Evolutionary conservation across 345 rosid genomes (phyloP), one percentile per base, ranked within the genome.

Genomic region (Dipteronia sinensis): DNA sequence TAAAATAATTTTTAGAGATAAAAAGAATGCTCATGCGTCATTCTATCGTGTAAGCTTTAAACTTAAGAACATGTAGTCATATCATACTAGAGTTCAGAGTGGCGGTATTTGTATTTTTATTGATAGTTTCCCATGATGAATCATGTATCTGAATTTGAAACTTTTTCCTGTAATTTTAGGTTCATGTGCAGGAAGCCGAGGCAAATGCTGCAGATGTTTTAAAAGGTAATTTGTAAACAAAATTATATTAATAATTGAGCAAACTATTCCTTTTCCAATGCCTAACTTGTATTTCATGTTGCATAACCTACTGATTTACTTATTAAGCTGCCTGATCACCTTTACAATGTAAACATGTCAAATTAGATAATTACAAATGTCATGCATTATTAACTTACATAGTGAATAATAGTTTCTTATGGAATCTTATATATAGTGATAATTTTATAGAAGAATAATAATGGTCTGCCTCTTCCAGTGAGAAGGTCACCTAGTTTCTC

Each of bases 151-250:
- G 65, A 72, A 74, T 55, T 75, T 59, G 56, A 77, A 75, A 20
- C 23, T 40, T 22, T 69, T 75, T 73, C 63, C 72, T 67, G 79
- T 81, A 69, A 58, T 85, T 71, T 79, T 78, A 96, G 99, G 91
- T 96, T 83, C 99, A 96, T 86, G 90, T 96, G 71, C 94, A 86
- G 82, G 97, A 96, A 83, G 76, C 75, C 78, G 95, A 88, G 75
- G 85, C 78, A 25, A 86, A 79, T 79, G 78, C 91, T 81, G 71
- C 83, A 27, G 93, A 92, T 83, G 67, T 76, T 69, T 69, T 86
- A 17, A 90, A 85, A 91, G 99, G 98, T 96, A 78, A 78, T 66
- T 69, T 56, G n/a, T 34, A 65, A 61, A 22, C 2, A 68, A 68
- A 9, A 38, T 38, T 40, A 49, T 31, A 29, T 65, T 51, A 53